A percentile compares a stretch with the other conserved stretches of the same genome.
These are phyloP conservation scores for Leccinellum albellum DNA, from an alignment of 768 basidiomycete species.

Conservation along the genomic window DNA sequence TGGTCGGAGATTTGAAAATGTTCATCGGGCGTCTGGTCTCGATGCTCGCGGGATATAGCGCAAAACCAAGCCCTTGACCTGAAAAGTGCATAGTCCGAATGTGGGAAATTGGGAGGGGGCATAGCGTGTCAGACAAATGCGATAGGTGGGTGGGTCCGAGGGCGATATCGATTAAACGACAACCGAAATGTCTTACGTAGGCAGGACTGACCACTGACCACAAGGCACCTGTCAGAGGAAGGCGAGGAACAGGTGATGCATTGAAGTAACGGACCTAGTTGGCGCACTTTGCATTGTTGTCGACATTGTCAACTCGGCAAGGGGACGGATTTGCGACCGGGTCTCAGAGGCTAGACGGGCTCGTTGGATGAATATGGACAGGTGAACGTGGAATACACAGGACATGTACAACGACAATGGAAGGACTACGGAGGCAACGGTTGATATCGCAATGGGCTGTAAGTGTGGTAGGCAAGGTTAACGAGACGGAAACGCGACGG, in stretches of 20 bases:
- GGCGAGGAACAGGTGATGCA: constrained; percentile 26
- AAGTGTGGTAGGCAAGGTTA: constrained; percentile 15
- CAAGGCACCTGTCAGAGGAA: constrained; percentile 33
- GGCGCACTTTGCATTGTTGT: constrained; percentile 32
- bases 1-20: constrained; percentile 37
- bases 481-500: constrained; percentile 14
- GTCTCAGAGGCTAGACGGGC: constrained; percentile 26
- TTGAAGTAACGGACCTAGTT: constrained; percentile 31
- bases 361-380: constrained; percentile 21
- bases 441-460: constrained; percentile 18
- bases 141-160: constrained; percentile 36
- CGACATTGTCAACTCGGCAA: constrained; percentile 30
- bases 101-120: constrained; percentile 31
- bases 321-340: constrained; percentile 23
- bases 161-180: constrained; percentile 36
- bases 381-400: constrained; percentile 24
- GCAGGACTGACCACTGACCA: constrained; percentile 25
- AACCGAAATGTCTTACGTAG: constrained; percentile 36
- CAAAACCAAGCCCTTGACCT: constrained; percentile 33
- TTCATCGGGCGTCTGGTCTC: constrained; percentile 34
- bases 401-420: constrained; percentile 26
- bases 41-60: constrained; percentile 36
- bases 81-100: constrained; percentile 29
- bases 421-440: constrained; percentile 21
- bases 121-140: constrained; percentile 29